Conservation (phyloP, 2,329 filamentous ascomycete species). For the Nemania diffusa region DNA sequence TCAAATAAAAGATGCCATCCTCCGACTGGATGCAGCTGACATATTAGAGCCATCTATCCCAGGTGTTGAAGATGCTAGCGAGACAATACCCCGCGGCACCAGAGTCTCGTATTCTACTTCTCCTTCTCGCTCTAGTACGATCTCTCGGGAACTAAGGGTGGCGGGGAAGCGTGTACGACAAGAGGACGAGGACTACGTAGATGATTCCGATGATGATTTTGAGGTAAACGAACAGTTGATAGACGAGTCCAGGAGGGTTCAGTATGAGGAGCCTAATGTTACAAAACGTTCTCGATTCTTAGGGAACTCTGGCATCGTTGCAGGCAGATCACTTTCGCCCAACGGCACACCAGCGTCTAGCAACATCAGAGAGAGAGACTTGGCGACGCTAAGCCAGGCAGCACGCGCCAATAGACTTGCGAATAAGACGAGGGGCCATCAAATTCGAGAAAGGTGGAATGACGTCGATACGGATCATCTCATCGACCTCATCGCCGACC, state of each 20-base stretch:
- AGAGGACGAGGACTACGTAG: slow-evolving; percentile 31
- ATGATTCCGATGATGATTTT: slow-evolving; percentile 36
- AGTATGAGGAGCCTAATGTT: slow-evolving; percentile 12
- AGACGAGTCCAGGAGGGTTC: slow-evolving; percentile 34
- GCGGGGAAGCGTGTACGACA: slow-evolving; percentile 1
- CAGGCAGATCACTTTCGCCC: slow-evolving; percentile 9
- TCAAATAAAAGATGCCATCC: slow-evolving; percentile 40
- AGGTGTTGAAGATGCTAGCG: slow-evolving; percentile 16
- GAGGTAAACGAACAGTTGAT: slow-evolving; percentile 43
- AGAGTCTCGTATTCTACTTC: background rate
- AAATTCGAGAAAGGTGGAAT: slow-evolving; percentile 56
- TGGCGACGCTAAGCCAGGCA: slow-evolving; percentile 37
- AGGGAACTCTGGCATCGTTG: slow-evolving; percentile 1
- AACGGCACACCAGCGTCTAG: slow-evolving; percentile 20
- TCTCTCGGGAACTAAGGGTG: slow-evolving; percentile 15
- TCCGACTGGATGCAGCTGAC: slow-evolving; percentile 34
- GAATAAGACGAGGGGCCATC: slow-evolving; percentile 36
- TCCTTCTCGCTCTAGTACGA: slow-evolving; percentile 9
- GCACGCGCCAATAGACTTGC: slow-evolving; percentile 37
- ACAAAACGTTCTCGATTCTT: slow-evolving; percentile 37
- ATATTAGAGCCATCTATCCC: slow-evolving; percentile 28
- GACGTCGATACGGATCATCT: slow-evolving; percentile 55
- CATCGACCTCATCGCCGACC: slow-evolving; percentile 54
- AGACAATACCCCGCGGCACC: background rate
- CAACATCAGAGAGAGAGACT: slow-evolving; percentile 33